Conservation (phyloP, 2,329 filamentous ascomycete species). For the Paecilomyces niveus region DNA sequence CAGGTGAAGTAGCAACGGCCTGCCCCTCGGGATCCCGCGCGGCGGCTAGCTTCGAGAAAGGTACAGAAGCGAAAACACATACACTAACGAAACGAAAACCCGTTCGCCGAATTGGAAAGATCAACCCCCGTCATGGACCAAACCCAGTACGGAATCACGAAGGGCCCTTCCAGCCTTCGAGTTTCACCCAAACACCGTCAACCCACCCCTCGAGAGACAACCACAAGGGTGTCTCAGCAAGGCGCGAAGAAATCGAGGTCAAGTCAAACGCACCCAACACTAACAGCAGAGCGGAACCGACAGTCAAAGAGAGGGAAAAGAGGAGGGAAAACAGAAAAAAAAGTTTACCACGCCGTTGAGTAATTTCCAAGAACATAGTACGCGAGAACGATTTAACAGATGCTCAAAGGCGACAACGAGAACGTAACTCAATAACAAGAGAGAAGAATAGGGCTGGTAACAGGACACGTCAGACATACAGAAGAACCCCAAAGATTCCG, state of each 20-base stretch:
- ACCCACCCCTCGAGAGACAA: constrained; percentile 14
- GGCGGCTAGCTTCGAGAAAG: constrained; percentile 3
- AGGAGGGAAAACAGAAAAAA: constrained; percentile 15
- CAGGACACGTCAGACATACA: constrained; percentile 21
- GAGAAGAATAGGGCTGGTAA: constrained; percentile 12
- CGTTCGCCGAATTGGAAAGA: constrained; percentile 19
- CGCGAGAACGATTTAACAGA: constrained; percentile 10
- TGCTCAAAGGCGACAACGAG: constrained; percentile 12
- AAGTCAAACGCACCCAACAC: neutral
- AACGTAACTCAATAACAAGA: constrained; percentile 5
- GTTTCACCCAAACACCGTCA: constrained; percentile 21
- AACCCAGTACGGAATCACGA: constrained; percentile 7
- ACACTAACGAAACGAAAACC: constrained; percentile 12
- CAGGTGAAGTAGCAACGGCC: neutral
- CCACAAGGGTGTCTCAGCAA: constrained; percentile 4
- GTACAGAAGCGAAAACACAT: constrained; percentile 16
- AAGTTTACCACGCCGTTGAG: constrained; percentile 20
- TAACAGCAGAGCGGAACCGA: neutral
- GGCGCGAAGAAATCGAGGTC: neutral
- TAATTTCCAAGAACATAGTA: constrained; percentile 23
- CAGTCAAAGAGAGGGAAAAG: constrained; percentile 19
- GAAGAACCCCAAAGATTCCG: constrained; percentile 32
- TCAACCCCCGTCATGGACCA: constrained; percentile 14
- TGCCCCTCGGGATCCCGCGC: neutral
- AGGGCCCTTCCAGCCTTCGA: constrained; percentile 10